Evolutionary conservation across 148 eudicot species (phyloP), one percentile per base, ranked within the genome.

Genomic region (Rhododendron simsii): DNA sequence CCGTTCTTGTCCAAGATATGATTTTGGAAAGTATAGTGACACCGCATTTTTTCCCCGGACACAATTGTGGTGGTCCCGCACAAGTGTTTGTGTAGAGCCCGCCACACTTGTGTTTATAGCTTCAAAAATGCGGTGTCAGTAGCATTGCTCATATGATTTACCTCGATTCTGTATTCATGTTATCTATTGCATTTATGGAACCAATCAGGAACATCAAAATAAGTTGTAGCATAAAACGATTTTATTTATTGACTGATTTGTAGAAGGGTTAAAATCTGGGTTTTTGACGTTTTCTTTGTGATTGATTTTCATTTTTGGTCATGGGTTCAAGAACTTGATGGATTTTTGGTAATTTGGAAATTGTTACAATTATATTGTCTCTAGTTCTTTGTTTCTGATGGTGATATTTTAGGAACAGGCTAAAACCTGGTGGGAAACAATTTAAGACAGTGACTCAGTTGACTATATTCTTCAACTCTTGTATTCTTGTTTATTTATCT

Each of bases 401-500:
- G 1, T 41, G 7, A 79, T 10, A n/a, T 50, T n/a, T 47, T 8
- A 23, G 23, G n/a, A 7, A 78, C 81, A 44, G 15, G 30, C 18
- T 78, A 45, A 78, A 78, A 23, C 81, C 55, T 45, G 35, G 45
- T 23, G 5, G 11, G 51, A 45, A 45, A n/a, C 79, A 75, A 30
- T 37, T 30, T 28, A 1, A 55, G 47, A 44, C 59, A 61, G 82
- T 80, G 35, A 30, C 39, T 69, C 16, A 71, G 18, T 71, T 71
- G 61, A 75, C 85, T 86, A 57, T 82, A 69, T 39, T 63, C 82
- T 75, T 81, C 82, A 33, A 61, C 45, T 87, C 47, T 61, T 30
- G 78, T 57, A 45, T 73, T 41, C 18, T 37, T 82, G n/a, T 55
- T 51, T 14, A 41, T 39, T 7, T 73, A 48, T 55, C 15, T 44